Evolutionary conservation across 345 rosid genomes (phyloP), one percentile per base, ranked within the genome.

Genomic region (Brassica cretica): DNA sequence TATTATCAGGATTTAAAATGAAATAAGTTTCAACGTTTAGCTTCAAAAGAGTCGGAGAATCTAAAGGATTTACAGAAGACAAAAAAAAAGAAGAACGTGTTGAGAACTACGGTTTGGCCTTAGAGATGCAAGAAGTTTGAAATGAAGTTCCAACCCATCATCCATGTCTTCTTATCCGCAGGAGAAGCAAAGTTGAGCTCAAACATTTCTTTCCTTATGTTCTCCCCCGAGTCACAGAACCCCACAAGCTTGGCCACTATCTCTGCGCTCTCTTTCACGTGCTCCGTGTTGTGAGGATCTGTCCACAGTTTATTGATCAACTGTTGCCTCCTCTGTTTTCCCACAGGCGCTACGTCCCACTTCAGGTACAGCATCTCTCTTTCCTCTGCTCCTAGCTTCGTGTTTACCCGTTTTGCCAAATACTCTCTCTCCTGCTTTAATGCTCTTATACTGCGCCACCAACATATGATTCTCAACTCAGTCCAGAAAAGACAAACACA

Each of bases 141-240:
- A 39, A 92, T 87, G 84, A 94, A 83, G 84, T 88, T 94, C 98
- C 97, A 92, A n/a, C 97, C 97, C 76, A 75, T 87, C 96, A 73
- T 88, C 95, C 97, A 89, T 14, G 95, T 71, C 87, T 89, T 94
- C 87, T 91, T 94, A 68, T 94, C 97, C 25, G 77, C 80, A 33
- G 95, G 95, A 65, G 85, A 83, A 0, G 80, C 92, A 72, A 94
- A 92, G 68, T 81, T 92, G 14, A 94, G 90, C 79, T 88, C 92
- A 75, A 92, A 92, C 98, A 94, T 94, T 81, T 94, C 98, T 83
- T 88, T 94, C 78, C 90, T 92, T 12, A 80, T 83, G 70, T 84
- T 87, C 37, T 88, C 96, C 4, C 91, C 90, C 0, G 93, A 82
- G 77, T 94, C 98, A 3, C 97, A 92, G 68, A 91, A 94, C 0